Evolutionary conservation across 352 stramenopile species (phyloP), one percentile per base, ranked within the genome.

Genomic region (Pythium phragmiticola): DNA sequence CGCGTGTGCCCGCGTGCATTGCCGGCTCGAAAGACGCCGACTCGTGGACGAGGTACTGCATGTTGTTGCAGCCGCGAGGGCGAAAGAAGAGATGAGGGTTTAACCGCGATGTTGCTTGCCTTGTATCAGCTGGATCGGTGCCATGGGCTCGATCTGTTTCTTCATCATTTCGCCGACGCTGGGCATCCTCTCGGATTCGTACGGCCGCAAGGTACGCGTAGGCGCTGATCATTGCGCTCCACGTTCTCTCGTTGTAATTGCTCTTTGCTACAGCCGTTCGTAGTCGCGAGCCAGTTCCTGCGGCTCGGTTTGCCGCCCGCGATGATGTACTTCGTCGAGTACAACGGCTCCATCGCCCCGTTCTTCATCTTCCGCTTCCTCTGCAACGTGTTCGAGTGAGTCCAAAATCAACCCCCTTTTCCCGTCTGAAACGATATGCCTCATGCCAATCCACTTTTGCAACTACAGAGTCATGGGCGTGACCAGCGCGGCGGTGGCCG

Each of bases 111-210:
- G 48, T 46, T 34, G 36, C 50, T 13, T 56, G 4, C 19, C 26
- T 46, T 12, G 16, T 16, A 13, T 14, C 50, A 63, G 85, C 42
- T 64, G 87, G 36, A 89, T 89, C 47, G 84, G 78, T n/a, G 74
- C 79, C 7, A 50, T 85, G 14, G 85, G 81, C 12, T 89, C 70
- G 2, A 64, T 82, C 21, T 73, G 76, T 36, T 78, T 89, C 52
- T 86, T 94, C 54, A 68, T 94, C 47, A 49, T 92, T 39, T 86
- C 85, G 37, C 80, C 85, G n/a, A 80, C 89, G 37, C 68, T 94
- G 5, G 85, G 85, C 2, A 83, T 91, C 63, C 76, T 76, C n/a
- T 94, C 85, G 0, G 85, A 94, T 61, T 64, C 74, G 2, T 83
- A 88, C 64, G 85, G 85, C n/a, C 80, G 85, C 46, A 92, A 90